Evolutionary conservation across 2,329 filamentous ascomycete genomes (phyloP).

Genomic region (Talaromyces sp.): DNA sequence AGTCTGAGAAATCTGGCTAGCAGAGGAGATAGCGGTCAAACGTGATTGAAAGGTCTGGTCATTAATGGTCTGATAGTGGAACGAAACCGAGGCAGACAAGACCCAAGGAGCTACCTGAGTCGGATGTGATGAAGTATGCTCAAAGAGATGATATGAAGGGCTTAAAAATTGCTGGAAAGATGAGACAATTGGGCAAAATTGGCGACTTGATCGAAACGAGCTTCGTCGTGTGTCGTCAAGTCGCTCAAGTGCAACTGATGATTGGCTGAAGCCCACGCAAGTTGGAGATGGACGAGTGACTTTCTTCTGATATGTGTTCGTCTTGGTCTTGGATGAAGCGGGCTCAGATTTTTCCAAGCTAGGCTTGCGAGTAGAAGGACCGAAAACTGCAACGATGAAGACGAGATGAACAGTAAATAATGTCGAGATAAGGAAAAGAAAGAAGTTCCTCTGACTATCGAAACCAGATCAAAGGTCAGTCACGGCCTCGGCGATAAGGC

Average conservation of each 20-base stretch:
- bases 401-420: not conserved
- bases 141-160: not conserved
- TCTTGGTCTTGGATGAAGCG: not conserved
- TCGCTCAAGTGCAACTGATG: constrained; percentile 1
- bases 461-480: not conserved
- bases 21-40: not conserved
- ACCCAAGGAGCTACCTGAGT: not conserved
- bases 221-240: constrained; percentile 8
- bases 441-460: not conserved
- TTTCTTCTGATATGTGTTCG: not conserved
- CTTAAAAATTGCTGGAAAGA: not conserved
- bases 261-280: constrained; percentile 2
- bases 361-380: not conserved
- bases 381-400: not conserved
- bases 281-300: not conserved
- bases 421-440: constrained; percentile 2
- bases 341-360: too few relatives aligned
- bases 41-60: constrained; percentile 2
- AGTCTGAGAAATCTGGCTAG: not conserved
- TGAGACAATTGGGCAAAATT: not conserved
- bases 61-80: constrained; percentile 2
- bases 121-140: not conserved
- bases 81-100: not conserved
- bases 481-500: constrained; percentile 13
- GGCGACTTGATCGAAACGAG: not conserved